Evolutionary conservation across 768 basidiomycete genomes (phyloP).

Genomic region (Phallus indusiatus): DNA sequence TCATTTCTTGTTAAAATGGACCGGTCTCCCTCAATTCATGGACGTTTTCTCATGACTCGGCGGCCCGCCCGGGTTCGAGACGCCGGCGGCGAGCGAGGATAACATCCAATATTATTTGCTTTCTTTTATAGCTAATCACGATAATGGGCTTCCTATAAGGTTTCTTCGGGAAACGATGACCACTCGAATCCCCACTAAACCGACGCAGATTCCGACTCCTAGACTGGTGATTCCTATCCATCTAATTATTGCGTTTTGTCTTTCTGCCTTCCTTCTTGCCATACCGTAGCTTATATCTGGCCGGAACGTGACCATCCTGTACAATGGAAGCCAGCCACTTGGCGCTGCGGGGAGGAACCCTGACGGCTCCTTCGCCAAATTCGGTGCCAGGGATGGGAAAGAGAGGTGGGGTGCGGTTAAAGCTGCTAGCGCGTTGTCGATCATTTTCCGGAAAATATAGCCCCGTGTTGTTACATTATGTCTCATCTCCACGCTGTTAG

Average conservation of each 20-base stretch:
- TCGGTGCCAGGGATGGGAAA: conserved; percentile 40
- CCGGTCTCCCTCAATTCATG: too few species aligned
- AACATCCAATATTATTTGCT: neutral
- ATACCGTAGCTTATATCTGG: conserved; percentile 89
- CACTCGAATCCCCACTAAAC: conserved; percentile 20
- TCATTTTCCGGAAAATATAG: conserved; percentile 68
- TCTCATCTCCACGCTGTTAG: conserved; percentile 81
- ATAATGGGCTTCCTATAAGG: neutral
- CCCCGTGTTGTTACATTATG: conserved; percentile 76
- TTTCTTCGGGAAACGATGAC: conserved; percentile 2
- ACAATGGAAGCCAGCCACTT: conserved; percentile 82
- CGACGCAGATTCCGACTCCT: conserved; percentile 19
- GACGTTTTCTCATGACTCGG: conserved; percentile 1
- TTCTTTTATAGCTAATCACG: neutral
- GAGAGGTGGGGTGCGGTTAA: conserved; percentile 16
- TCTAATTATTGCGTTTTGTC: conserved; percentile 59
- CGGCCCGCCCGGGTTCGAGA: conserved; percentile 4
- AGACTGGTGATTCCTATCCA: conserved; percentile 34
- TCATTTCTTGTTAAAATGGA: neutral
- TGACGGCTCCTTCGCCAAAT: conserved; percentile 4
- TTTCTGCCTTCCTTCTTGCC: conserved; percentile 57
- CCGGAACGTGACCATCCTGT: conserved; percentile 97
- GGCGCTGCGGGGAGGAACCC: conserved; percentile 48
- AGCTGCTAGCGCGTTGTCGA: conserved; percentile 52
- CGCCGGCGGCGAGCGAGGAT: conserved; percentile 4